Conservation (phyloP, 257 asterid species). For the Solanum paucissectum region DNA sequence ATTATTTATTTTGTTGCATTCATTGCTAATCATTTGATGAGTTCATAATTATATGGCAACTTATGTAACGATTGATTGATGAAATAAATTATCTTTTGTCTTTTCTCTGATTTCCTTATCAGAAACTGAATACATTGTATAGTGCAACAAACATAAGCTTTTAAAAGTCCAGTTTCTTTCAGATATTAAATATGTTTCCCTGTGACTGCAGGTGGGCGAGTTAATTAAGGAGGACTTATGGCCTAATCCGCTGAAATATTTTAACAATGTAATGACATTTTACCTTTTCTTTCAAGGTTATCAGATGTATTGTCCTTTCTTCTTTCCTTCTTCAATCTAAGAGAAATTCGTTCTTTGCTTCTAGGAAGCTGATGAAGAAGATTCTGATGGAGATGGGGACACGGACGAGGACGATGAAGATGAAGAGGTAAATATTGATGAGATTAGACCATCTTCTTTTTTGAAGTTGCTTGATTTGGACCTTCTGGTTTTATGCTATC, state of each 20-base stretch:
- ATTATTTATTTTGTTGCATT: neutral
- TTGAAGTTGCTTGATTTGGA: neutral
- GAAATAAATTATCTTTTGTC: neutral
- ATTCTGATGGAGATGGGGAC: conserved; percentile 3
- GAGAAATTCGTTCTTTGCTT: neutral
- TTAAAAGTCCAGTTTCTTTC: neutral
- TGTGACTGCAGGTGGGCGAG: conserved; percentile 41
- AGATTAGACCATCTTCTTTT: neutral
- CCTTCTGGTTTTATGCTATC: neutral
- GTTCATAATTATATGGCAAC: neutral
- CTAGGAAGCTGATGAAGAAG: conserved; percentile 40
- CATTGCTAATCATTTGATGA: neutral
- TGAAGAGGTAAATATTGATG: conserved; percentile 19
- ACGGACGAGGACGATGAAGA: neutral
- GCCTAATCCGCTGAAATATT: conserved; percentile 42
- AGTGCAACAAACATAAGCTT: neutral
- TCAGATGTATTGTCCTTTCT: neutral
- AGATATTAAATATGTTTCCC: neutral
- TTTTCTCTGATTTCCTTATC: neutral
- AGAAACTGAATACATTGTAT: neutral
- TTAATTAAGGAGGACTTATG: conserved; percentile 49
- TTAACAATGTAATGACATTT: conserved; percentile 29
- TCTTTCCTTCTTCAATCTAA: conserved; percentile 1
- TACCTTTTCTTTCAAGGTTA: neutral
- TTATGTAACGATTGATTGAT: neutral